Percentiles rank a stretch among this genome's conserved stretches.
Conservation (phyloP, 2,329 filamentous ascomycete genomes). For the Hirsutella thompsonii region DNA sequence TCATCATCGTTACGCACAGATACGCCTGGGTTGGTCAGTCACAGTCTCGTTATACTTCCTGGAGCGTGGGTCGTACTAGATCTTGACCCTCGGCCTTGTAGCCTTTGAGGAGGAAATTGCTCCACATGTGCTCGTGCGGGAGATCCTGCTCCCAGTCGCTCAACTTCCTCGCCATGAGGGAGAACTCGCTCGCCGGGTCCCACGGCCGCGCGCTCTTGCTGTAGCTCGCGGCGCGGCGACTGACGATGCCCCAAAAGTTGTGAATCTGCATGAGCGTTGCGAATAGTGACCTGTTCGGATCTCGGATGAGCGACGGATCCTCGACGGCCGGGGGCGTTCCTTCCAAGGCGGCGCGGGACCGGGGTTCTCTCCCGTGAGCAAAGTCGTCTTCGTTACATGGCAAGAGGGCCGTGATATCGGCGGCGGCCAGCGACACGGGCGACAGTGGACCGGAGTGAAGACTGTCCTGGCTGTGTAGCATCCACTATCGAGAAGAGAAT, state of each 20-base stretch:
- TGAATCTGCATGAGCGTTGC: constrained; percentile 42
- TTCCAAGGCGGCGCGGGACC: constrained; percentile 37
- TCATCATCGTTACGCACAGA: constrained; percentile 40
- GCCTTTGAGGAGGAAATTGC: constrained; percentile 23
- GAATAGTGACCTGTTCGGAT: constrained; percentile 36
- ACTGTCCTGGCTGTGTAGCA: constrained; percentile 46
- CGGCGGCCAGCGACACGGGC: constrained; percentile 35
- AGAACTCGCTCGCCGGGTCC: constrained; percentile 34
- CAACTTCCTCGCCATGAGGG: constrained; percentile 27
- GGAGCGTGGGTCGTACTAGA: constrained; percentile 22
- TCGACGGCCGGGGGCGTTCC: constrained; percentile 36
- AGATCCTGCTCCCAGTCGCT: constrained; percentile 34
- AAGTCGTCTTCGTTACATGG: constrained; percentile 41
- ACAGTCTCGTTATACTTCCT: background rate
- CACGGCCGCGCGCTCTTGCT: constrained; percentile 30
- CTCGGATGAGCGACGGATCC: constrained; percentile 27
- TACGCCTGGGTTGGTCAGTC: constrained; percentile 31
- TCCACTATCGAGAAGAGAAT: constrained; percentile 28
- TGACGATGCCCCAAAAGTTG: constrained; percentile 39
- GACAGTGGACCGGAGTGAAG: constrained; percentile 39
- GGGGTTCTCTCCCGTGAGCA: constrained; percentile 30
- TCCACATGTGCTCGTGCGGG: constrained; percentile 35
- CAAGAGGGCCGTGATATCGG: constrained; percentile 41
- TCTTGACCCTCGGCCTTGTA: constrained; percentile 37
- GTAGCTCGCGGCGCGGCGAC: constrained; percentile 32